Base-by-base conservation (phyloP, 2,329 filamentous ascomycete species). In the Immersiporthe knoxdaviesiana region DNA sequence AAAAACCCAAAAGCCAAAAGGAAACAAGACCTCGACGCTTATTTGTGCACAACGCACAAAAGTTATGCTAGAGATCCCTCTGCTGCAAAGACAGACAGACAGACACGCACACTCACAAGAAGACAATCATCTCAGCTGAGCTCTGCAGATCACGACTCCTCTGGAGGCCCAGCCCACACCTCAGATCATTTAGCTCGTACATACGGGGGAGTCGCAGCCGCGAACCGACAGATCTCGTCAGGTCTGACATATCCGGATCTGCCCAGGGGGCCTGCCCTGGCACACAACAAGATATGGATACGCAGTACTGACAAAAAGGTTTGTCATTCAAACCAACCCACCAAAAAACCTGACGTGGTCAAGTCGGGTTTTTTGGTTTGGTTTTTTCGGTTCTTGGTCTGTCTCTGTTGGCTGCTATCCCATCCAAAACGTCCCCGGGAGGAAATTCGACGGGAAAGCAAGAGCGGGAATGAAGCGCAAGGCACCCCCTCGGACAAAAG, bases 111-210 rank as follows among this genome's bases (percentile, higher is more conserved):
- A 39, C n/a, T n/a, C 37, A 47, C 18, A n/a, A 47, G 18, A 27
- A 56, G 52, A 56, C 52, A 56, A 30, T 30, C 27, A 32, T 30
- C 12, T 27, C 52, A 56, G 52, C 52, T 56, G 52, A 30, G 18
- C 27, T 21, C 12, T 21, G 61, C 61, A 47, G 61, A 63, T 63
- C 61, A 63, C 35, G 61, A 50, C n/a, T 32, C 41, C 35, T 50
- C 39, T 16, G 30, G n/a, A 41, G 27, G 61, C 61, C n/a, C 41
- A 24, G 41, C 37, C 61, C 47, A 11, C 39, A 50, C 37, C 39
- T 63, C 39, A 24, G 24, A 50, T 47, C 27, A 30, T 50, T 50
- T 63, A 63, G 61, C 61, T 63, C 39, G 16, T 44, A 44, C 27
- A 47, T 47, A 47, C 61, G 61, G 61, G n/a, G 24, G 47, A 63